Evolutionary conservation across 371 early-diverging fungal species (phyloP).

Genomic region (Mortierella sp.): DNA sequence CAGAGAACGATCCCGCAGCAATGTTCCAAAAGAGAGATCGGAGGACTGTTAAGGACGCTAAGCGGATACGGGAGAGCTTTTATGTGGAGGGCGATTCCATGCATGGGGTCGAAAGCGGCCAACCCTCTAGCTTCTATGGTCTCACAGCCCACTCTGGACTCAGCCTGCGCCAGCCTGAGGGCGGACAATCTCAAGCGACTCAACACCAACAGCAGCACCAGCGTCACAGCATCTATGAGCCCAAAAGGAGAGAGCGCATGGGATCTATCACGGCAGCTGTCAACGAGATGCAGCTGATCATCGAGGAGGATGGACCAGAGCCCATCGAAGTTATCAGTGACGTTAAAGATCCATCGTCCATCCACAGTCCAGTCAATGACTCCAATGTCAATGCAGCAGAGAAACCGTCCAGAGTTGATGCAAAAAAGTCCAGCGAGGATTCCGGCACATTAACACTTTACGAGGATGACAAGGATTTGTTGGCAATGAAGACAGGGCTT

Average conservation of each 20-base stretch:
- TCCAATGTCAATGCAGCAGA: not conserved
- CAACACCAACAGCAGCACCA: slow-evolving; percentile 12
- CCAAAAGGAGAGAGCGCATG: slow-evolving; percentile 38
- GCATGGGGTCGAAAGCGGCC: slow-evolving; percentile 14
- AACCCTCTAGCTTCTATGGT: slow-evolving; percentile 35
- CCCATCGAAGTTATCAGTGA: slow-evolving; percentile 2
- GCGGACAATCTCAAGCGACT: slow-evolving; percentile 20
- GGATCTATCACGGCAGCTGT: slow-evolving; percentile 39
- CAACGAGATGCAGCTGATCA: slow-evolving; percentile 35
- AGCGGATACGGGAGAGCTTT: slow-evolving; percentile 38
- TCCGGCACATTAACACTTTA: not conserved
- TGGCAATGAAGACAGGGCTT: slow-evolving; percentile 17
- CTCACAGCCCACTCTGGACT: slow-evolving; percentile 22
- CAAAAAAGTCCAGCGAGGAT: not conserved
- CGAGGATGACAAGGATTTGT: slow-evolving; percentile 17
- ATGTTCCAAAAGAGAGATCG: slow-evolving; percentile 40
- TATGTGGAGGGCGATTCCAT: slow-evolving; percentile 32
- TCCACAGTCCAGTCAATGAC: not conserved
- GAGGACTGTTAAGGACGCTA: slow-evolving; percentile 34
- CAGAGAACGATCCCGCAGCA: slow-evolving; percentile 35
- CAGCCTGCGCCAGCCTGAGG: slow-evolving; percentile 1
- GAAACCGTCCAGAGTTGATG: not conserved
- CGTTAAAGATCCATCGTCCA: not conserved
- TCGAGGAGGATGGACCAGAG: slow-evolving; percentile 14
- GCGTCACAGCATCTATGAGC: slow-evolving; percentile 27